Evolutionary conservation across 441 rosid genomes (phyloP).

Genomic region (Syzygium malaccense): DNA sequence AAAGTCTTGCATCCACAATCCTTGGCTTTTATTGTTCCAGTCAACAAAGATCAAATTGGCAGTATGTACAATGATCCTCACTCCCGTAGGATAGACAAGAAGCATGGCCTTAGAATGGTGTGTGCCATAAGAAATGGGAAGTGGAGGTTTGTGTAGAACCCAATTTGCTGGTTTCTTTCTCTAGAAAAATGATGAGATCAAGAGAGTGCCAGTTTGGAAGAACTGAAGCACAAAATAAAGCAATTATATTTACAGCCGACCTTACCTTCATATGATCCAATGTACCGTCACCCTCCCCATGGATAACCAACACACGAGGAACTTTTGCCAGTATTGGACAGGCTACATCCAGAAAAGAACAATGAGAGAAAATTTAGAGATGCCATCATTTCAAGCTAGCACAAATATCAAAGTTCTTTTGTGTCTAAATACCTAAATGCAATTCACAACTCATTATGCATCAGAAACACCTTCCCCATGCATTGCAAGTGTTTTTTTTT

Average conservation of each 20-base stretch:
- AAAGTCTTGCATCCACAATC: constrained; percentile 98
- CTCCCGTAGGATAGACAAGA: constrained; percentile 78
- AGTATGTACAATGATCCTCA: constrained; percentile 81
- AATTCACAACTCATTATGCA: not conserved
- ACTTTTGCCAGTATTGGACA: constrained; percentile 66
- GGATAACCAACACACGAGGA: constrained; percentile 79
- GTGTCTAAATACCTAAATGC: not conserved
- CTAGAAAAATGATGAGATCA: constrained; percentile 23
- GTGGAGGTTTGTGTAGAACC: constrained; percentile 84
- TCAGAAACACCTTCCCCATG: not conserved
- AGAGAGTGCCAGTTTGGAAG: not conserved
- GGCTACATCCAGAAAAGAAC: constrained; percentile 33
- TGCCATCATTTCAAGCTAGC: not conserved
- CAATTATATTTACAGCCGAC: not conserved
- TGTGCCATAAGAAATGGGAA: constrained; percentile 87
- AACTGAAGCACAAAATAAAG: not conserved
- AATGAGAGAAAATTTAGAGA: not conserved
- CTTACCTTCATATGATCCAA: constrained; percentile 73
- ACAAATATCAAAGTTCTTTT: not conserved
- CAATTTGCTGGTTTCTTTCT: constrained; percentile 74
- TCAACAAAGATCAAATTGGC: constrained; percentile 86
- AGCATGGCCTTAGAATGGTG: constrained; percentile 93
- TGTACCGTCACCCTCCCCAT: constrained; percentile 79
- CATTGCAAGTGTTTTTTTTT: not conserved
- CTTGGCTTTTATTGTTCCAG: constrained; percentile 98